Conservation (phyloP, 306 rosid species). For the Cucurbita ficifolia region DNA sequence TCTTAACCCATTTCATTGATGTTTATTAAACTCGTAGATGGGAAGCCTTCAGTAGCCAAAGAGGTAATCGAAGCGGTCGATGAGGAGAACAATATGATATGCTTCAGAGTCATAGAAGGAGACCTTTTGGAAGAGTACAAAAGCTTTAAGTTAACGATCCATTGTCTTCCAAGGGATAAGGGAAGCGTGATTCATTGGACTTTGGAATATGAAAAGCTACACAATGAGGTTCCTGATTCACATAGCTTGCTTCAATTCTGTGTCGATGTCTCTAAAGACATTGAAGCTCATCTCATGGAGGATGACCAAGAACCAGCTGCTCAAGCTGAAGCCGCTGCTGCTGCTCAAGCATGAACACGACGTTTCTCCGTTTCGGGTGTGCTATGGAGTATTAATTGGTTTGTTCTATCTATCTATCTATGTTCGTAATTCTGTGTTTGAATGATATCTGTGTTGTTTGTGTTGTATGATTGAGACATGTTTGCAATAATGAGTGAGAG, state of each 20-base stretch:
- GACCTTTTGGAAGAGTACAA: neutral
- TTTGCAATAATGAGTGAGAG: no score
- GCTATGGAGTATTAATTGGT: no score
- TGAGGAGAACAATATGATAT: neutral
- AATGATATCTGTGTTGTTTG: no score
- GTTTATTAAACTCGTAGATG: neutral
- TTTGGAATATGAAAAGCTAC: neutral
- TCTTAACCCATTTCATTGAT: no score
- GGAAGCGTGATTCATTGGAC: neutral
- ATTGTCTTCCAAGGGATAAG: neutral
- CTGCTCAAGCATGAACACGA: neutral
- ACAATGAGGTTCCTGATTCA: neutral
- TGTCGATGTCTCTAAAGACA: neutral
- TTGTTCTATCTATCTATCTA: no score
- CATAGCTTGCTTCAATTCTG: neutral
- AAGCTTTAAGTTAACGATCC: neutral
- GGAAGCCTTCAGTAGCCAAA: neutral
- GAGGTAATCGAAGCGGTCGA: neutral
- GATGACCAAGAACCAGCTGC: neutral
- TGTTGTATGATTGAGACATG: no score
- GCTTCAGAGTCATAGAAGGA: neutral
- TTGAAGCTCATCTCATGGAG: neutral
- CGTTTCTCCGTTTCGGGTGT: no score
- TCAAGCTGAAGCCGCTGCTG: neutral
- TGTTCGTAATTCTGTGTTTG: no score